These are phyloP conservation scores for Nitzschia sp. DNA, from an alignment of 108 stramenopile species.

Conservation along the genomic window DNA sequence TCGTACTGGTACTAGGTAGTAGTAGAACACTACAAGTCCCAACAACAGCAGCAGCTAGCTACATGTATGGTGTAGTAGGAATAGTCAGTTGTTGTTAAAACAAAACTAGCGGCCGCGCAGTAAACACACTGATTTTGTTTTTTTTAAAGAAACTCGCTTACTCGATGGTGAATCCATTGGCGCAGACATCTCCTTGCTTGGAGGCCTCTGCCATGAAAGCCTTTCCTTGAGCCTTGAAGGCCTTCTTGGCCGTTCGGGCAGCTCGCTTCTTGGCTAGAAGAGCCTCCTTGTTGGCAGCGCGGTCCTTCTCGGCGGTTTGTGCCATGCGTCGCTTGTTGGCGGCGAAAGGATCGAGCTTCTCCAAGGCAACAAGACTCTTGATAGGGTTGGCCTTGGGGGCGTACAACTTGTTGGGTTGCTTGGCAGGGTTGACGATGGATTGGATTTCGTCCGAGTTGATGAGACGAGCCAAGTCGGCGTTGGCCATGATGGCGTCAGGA, in stretches of 20 bases:
- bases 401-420: constrained; percentile 58
- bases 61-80: no score
- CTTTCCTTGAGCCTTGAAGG: constrained; percentile 73
- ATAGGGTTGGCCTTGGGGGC: constrained; percentile 96
- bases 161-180: constrained; percentile 69
- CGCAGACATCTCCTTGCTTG: constrained; percentile 84
- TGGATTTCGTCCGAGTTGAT: constrained; percentile 98
- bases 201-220: constrained; percentile 72
- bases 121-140: constrained; percentile 10
- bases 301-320: constrained; percentile 55
- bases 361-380: constrained; percentile 76
- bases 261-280: constrained; percentile 59
- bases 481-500: constrained; percentile 91
- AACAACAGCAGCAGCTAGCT: background rate
- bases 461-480: constrained; percentile 97
- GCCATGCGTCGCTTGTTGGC: constrained; percentile 81
- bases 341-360: constrained; percentile 93
- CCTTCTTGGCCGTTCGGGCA: constrained; percentile 60
- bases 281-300: constrained; percentile 66
- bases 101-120: constrained; percentile 13
- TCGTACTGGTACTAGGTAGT: no score
- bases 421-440: constrained; percentile 89
- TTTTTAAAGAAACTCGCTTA: constrained; percentile 24
- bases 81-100: background rate
- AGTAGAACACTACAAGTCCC: no score